Base-by-base conservation (phyloP, 2,329 filamentous ascomycete species). In the Stagonosporopsis tanaceti region DNA sequence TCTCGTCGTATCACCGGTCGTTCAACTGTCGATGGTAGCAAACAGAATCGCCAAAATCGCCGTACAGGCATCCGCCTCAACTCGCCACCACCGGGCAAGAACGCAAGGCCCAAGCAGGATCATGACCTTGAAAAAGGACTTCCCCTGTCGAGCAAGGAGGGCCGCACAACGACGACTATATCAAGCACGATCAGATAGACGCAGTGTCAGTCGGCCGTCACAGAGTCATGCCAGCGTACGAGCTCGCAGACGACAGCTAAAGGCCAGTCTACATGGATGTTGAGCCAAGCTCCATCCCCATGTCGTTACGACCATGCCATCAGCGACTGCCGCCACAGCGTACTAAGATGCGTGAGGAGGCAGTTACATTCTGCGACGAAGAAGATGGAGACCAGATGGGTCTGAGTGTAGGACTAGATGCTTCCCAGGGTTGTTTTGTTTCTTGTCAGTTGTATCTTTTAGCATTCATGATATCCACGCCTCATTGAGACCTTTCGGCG, bases 1-100 rank as follows among this genome's bases (percentile, higher is more conserved):
- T 81, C 80, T 15, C 76, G 79, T 40, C 78, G 79, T 25, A 58
- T 82, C 41, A 81, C 80, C 1, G 78, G 78, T 20, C 77, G 78
- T 45, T 68, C 68, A 20, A 62, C 62, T 25, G 59, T 70, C 48
- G 67, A 69, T 44, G 56, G 56, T 41, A 61, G 59, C 58, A 61
- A 69, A 39, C 65, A 66, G 35, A 75, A 71, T 34, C 73, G 71
- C 39, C 61, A 74, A 40, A 75, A 74, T 56, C 68, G 73, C 15
- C 66, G 73, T 38, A 75, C 74, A 6, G 69, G 72, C 14, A 73
- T 77, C 11, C 71, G 73, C 28, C 67, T 76, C 48, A 68, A 69
- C 50, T 74, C 71, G 4, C 74, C 75, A 20, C 74, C 75, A 20
- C 66, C 69, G 12, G 60, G 63, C 46, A 68, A 57, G 55, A 65